Evolutionary conservation across 768 basidiomycete genomes (phyloP).

Genomic region (Collybiopsis confluens): DNA sequence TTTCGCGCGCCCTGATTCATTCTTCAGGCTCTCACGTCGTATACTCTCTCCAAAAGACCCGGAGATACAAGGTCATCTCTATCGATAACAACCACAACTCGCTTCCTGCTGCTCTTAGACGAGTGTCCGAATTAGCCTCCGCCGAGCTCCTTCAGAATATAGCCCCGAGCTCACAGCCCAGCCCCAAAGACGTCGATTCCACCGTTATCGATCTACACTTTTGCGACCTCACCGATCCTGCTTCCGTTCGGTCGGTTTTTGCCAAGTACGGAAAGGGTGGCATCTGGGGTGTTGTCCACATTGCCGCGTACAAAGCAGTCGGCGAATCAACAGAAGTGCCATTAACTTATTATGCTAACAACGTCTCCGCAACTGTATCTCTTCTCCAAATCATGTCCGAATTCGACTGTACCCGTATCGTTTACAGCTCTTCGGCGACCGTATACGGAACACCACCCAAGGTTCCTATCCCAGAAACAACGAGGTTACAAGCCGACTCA

Average conservation of each 20-base stretch:
- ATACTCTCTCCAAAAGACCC: constrained; percentile 77
- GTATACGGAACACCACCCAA: constrained; percentile 92
- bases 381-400: constrained; percentile 85
- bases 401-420: constrained; percentile 79
- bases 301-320: constrained; percentile 97
- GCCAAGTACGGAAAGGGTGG: constrained; percentile 82
- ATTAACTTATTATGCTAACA: constrained; percentile 89
- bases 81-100: constrained; percentile 97
- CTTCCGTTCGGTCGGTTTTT: constrained; percentile 75
- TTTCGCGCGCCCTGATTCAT: constrained; percentile 1
- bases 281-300: constrained; percentile 95
- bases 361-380: constrained; percentile 83
- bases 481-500: constrained; percentile 82
- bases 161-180: too few species aligned
- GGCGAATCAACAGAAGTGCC: constrained; percentile 95
- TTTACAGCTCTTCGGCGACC: constrained; percentile 97
- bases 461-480: constrained; percentile 93
- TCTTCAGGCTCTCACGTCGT: constrained; percentile 87
- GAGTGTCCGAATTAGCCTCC: constrained; percentile 77
- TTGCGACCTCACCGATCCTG: constrained; percentile 72
- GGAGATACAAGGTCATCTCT: constrained; percentile 88
- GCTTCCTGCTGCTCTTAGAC: constrained; percentile 64
- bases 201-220: constrained; percentile 64
- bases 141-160: constrained; percentile 58
- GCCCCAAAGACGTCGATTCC: constrained; percentile 72